Evolutionary conservation across 306 rosid genomes (phyloP), one percentile per base, ranked within the genome.

Genomic region (Lathyrus tuberosus): DNA sequence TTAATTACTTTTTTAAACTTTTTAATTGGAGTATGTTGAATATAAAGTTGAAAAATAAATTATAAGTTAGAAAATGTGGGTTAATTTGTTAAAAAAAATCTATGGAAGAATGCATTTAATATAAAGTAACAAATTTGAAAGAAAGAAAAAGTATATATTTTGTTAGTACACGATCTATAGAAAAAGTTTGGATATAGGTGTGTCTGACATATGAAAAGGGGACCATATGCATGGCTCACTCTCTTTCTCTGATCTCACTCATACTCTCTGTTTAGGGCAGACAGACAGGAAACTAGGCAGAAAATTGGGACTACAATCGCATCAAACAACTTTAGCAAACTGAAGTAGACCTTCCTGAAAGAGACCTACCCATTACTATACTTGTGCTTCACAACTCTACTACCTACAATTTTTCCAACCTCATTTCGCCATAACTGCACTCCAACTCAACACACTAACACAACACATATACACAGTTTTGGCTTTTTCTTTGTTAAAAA

Each of bases 341-440:
- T 82, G 85, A 87, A 77, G 82, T 80, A 79, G 89, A 84, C 88
- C 83, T 82, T 78, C 81, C 73, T 71, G 79, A 73, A 68, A 65
- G 15, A 35, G 51, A 67, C 40, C 40, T 35, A 35, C 40, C 40
- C 71, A 57, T 74, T 82, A 46, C 83, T 66, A 63, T 58, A 73
- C 77, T 73, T 14, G 51, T 69, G 47, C 22, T 73, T 73, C 10
- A 69, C 62, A 68, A 73, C 57, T 72, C 16, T 60, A 58, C 6
- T 66, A 73, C 13, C 62, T 63, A 42, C 61, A 60, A 67, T 53
- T 53, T 68, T 68, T 68, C 1, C 3, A 68, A 46, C 64, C 65
- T 30, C 77, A 62, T 65, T 80, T 66, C 59, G 65, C 60, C 83
- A 59, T 70, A 24, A 78, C 75, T 69, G 53, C 79, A 38, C 80